phyloP scores from a whole-genome alignment of 257 asterid genomes.

The Capsicum chinense region DNA sequence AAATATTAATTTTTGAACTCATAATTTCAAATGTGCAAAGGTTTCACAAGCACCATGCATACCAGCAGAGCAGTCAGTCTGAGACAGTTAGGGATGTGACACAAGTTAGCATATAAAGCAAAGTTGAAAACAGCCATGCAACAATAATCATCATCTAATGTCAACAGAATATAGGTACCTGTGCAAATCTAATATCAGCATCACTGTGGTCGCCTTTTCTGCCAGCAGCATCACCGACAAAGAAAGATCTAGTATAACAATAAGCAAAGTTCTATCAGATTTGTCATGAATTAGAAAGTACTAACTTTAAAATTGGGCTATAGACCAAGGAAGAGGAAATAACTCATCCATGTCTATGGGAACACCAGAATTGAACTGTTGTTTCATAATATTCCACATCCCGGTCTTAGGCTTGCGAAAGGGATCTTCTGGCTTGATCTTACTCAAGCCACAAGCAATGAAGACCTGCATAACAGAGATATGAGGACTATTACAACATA shows the following conservation, averaged over 20 bases:
- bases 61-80: background rate
- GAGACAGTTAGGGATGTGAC: background rate
- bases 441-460: constrained; percentile 84
- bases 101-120: background rate
- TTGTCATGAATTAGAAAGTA: background rate
- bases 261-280: constrained; percentile 27
- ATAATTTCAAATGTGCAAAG: background rate
- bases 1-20: background rate
- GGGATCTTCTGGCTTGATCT: constrained; percentile 60
- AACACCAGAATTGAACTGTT: constrained; percentile 86
- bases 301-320: background rate
- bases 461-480: constrained; percentile 63
- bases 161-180: constrained; percentile 48
- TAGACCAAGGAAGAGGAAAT: constrained; percentile 35
- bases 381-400: constrained; percentile 92
- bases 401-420: constrained; percentile 94
- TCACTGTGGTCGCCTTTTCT: constrained; percentile 84
- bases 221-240: constrained; percentile 99
- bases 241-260: constrained; percentile 68
- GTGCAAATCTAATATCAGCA: constrained; percentile 86
- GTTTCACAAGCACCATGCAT: background rate
- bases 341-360: constrained; percentile 77
- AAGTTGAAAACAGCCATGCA: background rate
- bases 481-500: background rate
- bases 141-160: background rate